phyloP scores from a whole-genome alignment of 2,329 filamentous ascomycete genomes.

The Diaporthe humulicola region DNA sequence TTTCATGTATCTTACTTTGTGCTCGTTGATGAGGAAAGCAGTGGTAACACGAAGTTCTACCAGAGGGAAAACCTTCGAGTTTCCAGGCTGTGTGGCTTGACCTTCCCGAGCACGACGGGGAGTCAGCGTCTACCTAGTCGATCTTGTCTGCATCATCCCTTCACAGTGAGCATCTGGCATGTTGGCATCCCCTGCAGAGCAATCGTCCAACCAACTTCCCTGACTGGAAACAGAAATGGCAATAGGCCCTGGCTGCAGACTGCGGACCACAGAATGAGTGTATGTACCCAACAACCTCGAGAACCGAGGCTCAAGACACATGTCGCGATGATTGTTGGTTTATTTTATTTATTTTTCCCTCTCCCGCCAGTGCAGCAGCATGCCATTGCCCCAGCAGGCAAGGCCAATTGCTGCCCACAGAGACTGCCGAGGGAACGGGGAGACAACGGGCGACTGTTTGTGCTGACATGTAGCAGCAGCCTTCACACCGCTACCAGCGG shows the following conservation, averaged over 20 bases:
- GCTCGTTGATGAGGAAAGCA: neutral
- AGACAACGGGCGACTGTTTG: conserved; percentile 5
- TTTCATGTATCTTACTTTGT: conserved; percentile 24
- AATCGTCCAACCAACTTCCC: conserved; percentile 34
- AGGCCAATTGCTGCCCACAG: neutral
- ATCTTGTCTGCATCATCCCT: conserved; percentile 31
- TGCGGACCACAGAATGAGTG: conserved; percentile 1
- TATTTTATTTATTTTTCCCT: neutral
- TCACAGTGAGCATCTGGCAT: conserved; percentile 25
- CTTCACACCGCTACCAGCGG: conserved; percentile 26
- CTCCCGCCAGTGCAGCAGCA: neutral
- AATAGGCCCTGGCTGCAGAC: conserved; percentile 1
- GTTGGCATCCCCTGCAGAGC: conserved; percentile 33
- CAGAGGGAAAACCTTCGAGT: conserved; percentile 15
- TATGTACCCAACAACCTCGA: neutral
- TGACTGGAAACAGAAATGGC: conserved; percentile 29
- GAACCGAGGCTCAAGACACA: neutral
- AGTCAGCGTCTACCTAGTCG: conserved; percentile 18
- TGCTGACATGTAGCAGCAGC: conserved; percentile 26
- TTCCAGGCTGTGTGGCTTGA: conserved; percentile 20
- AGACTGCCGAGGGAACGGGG: conserved; percentile 5
- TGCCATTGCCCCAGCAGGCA: neutral
- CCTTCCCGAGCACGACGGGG: conserved; percentile 12
- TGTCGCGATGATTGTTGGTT: neutral
- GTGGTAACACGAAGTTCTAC: conserved; percentile 9